Percentiles rank a stretch among this genome's conserved stretches.
phyloP scores from a whole-genome alignment of 192 early-diverging fungal species.

The Fimicolochytrium jonesii region DNA sequence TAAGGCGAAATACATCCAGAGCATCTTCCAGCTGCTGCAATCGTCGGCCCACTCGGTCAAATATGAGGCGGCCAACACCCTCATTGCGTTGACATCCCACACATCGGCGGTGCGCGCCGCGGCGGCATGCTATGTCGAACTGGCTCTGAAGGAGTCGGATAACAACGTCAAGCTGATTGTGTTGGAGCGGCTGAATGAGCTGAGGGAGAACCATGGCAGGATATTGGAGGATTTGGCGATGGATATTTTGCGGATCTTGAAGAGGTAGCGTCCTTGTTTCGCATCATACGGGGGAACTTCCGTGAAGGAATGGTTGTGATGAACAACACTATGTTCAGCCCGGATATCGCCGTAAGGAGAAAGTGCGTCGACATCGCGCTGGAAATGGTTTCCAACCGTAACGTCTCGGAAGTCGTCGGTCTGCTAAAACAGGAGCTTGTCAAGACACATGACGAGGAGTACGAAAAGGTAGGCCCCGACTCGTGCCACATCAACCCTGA shows the following conservation, averaged over 20 bases:
- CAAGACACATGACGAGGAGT: constrained; percentile 87
- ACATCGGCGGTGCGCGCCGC: constrained; percentile 89
- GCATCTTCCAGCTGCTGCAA: constrained; percentile 80
- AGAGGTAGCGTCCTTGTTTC: constrained; percentile 13
- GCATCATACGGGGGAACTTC: neutral
- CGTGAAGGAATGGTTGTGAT: neutral
- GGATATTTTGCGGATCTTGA: constrained; percentile 90
- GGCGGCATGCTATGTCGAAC: constrained; percentile 84
- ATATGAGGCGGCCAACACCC: constrained; percentile 93
- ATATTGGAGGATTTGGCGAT: constrained; percentile 92
- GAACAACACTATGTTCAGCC: constrained; percentile 42
- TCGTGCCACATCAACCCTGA: no score
- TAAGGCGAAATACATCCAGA: constrained; percentile 91
- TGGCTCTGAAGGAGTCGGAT: constrained; percentile 89
- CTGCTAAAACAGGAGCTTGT: constrained; percentile 95
- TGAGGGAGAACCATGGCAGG: constrained; percentile 83
- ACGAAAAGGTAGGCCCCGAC: no score
- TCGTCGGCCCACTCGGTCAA: constrained; percentile 84
- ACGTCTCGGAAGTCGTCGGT: constrained; percentile 87
- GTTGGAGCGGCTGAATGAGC: constrained; percentile 81
- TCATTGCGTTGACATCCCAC: constrained; percentile 83
- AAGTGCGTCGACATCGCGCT: constrained; percentile 83
- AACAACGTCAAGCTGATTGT: constrained; percentile 99
- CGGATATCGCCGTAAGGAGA: constrained; percentile 92
- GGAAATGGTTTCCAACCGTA: constrained; percentile 86